Base-by-base conservation (phyloP, 305 asterid genomes). In the Fraxinus nigra region DNA sequence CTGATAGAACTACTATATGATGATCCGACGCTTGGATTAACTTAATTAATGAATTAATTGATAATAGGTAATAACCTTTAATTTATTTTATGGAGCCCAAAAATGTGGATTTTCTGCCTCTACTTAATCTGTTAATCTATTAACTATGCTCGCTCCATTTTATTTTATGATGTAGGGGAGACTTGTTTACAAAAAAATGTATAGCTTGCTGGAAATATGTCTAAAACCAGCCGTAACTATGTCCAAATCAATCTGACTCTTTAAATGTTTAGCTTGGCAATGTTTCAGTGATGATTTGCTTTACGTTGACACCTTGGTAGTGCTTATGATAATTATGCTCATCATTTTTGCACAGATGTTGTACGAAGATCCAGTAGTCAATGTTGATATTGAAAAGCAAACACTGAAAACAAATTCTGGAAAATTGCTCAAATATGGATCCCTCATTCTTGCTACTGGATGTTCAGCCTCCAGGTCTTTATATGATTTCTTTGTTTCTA, bases 371-470 rank as follows among this genome's bases (percentile, higher is more conserved):
- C 92, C 89, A 13, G 92, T 89, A 11, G 86, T 90, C 72, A 82
- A 83, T 26, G 22, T 89, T 77, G 87, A 89, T 82, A 70, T 79
- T 24, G 90, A 82, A 79, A 89, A 89, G 89, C 88, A 87, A 82
- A 89, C 88, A 24, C 79, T 89, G 82, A 83, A 84, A 73, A 89
- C 92, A 81, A 84, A 77, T 82, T 89, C 92, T 2, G 92, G 92
- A 85, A 87, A 89, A 74, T 67, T 87, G 81, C 87, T 89, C 83
- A 89, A 85, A 80, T 87, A 87, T 85, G 92, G 92, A 16, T 83
- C 92, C 84, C 92, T 87, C 67, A 89, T 89, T 35, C 77, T 89
- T 80, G 89, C 90, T 74, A 89, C 90, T 7, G 92, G 92, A 37
- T 87, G 90, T 43, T 78, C 90, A 6, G 87, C 92, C 20, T 82